A percentile compares a stretch with the other conserved stretches of the same genome.
Conservation (phyloP, 345 rosid genomes). For the Passiflora organensis region DNA sequence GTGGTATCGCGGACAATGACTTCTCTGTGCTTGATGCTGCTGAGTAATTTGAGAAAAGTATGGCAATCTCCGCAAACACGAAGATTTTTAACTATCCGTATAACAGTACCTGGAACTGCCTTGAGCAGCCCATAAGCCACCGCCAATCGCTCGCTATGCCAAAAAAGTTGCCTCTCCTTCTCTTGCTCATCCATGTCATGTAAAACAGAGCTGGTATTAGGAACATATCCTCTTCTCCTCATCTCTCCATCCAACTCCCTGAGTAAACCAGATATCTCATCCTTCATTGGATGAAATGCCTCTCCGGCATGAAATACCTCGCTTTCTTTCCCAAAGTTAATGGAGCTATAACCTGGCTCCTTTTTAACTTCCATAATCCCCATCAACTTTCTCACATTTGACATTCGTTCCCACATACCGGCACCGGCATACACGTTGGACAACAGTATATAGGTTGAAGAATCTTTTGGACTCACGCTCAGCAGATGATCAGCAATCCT, state of each 20-base stretch:
- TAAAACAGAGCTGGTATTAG: constrained; percentile 55
- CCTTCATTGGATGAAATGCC: constrained; percentile 45
- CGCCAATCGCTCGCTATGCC: constrained; percentile 74
- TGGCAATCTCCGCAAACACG: constrained; percentile 81
- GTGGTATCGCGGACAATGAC: constrained; percentile 65
- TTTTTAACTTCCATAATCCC: constrained; percentile 41
- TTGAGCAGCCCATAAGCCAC: constrained; percentile 68
- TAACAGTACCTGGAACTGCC: constrained; percentile 40
- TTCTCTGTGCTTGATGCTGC: constrained; percentile 53
- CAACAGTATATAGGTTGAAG: constrained; percentile 62
- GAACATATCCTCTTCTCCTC: constrained; percentile 66
- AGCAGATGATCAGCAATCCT: constrained; percentile 49
- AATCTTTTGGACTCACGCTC: constrained; percentile 46
- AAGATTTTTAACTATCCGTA: constrained; percentile 67
- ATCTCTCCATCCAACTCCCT: constrained; percentile 47
- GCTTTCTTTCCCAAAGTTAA: constrained; percentile 45
- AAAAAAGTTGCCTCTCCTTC: constrained; percentile 62
- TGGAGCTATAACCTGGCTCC: constrained; percentile 65
- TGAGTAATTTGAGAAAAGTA: constrained; percentile 48
- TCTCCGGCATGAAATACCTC: constrained; percentile 67
- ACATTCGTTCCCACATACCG: constrained; percentile 49
- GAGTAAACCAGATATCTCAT: constrained; percentile 44
- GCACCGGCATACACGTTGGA: constrained; percentile 60
- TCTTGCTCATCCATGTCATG: constrained; percentile 64
- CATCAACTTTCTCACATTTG: constrained; percentile 55